Evolutionary conservation across 140 eudicot species (phyloP).

Genomic region (Ambrosia hybrid): DNA sequence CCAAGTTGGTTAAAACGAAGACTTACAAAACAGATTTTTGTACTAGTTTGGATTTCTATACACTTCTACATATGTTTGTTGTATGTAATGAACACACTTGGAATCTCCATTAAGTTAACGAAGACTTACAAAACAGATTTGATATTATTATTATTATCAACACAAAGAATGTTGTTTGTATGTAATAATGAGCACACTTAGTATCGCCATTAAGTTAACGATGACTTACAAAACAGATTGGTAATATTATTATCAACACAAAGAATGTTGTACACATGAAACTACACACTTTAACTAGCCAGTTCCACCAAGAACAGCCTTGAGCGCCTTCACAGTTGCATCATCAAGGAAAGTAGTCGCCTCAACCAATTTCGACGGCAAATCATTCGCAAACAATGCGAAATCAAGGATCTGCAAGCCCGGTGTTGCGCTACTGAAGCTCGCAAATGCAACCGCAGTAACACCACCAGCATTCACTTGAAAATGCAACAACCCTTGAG

Average conservation of each 20-base stretch:
- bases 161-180: too few relatives aligned
- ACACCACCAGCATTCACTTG: conserved; percentile 66
- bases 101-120: too few relatives aligned
- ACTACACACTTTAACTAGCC: conserved; percentile 36
- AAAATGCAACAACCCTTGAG: conserved; percentile 83
- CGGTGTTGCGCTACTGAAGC: conserved; percentile 74
- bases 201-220: too few relatives aligned
- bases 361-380: conserved; percentile 57
- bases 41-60: too few relatives aligned
- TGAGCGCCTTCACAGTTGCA: conserved; percentile 68
- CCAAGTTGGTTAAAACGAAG: background rate
- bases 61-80: too few relatives aligned
- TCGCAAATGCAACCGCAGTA: conserved; percentile 58
- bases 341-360: conserved; percentile 71
- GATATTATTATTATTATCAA: too few relatives aligned
- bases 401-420: conserved; percentile 82
- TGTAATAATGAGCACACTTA: too few relatives aligned
- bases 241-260: too few relatives aligned
- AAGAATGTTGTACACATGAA: conserved; percentile 12
- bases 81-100: too few relatives aligned
- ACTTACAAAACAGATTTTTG: background rate
- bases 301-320: conserved; percentile 82
- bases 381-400: conserved; percentile 66
- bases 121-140: too few relatives aligned
- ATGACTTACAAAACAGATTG: too few relatives aligned